Percentiles rank a stretch among this genome's conserved stretches.
These are phyloP conservation scores for Farysia itapuensis DNA, from an alignment of 1,284 basidiomycete species.

Conservation along the genomic window DNA sequence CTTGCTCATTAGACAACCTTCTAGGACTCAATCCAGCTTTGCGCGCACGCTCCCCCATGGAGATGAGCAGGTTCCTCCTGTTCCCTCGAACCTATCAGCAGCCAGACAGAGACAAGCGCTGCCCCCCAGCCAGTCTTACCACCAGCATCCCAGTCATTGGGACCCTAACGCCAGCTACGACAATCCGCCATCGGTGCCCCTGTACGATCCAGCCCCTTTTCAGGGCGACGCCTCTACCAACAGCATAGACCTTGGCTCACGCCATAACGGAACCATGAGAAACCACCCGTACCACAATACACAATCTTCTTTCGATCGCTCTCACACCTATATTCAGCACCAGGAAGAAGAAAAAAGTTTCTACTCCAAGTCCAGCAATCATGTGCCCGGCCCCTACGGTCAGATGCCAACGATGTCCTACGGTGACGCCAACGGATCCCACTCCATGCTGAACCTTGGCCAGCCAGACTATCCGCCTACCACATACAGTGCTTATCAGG, in stretches of 20 bases:
- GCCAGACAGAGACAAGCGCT: background rate
- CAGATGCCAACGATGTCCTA: slow-evolving; percentile 4
- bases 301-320: slow-evolving; percentile 16
- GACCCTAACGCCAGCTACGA: slow-evolving; percentile 31
- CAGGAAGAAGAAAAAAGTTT: slow-evolving; percentile 34
- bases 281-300: slow-evolving; percentile 20
- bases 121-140: too few species aligned
- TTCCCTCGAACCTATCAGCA: background rate
- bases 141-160: slow-evolving; percentile 16
- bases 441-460: slow-evolving; percentile 21
- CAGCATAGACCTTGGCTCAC: slow-evolving; percentile 23
- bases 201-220: slow-evolving; percentile 20
- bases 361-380: slow-evolving; percentile 27
- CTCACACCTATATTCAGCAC: slow-evolving; percentile 14
- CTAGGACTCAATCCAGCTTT: too few species aligned
- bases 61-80: too few species aligned
- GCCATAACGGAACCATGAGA: slow-evolving; percentile 11
- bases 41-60: too few species aligned
- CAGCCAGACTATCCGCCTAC: slow-evolving; percentile 23
- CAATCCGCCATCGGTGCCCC: slow-evolving; percentile 7
- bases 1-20: too few species aligned
- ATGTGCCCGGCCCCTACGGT: slow-evolving; percentile 11
- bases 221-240: slow-evolving; percentile 10
- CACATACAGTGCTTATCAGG: slow-evolving; percentile 12
- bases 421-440: slow-evolving; percentile 10